Percentiles rank a stretch among this genome's conserved stretches.
Evolutionary conservation across 805 yeast genomes (phyloP).

Genomic region (Teunomyces lycoperdinae): DNA sequence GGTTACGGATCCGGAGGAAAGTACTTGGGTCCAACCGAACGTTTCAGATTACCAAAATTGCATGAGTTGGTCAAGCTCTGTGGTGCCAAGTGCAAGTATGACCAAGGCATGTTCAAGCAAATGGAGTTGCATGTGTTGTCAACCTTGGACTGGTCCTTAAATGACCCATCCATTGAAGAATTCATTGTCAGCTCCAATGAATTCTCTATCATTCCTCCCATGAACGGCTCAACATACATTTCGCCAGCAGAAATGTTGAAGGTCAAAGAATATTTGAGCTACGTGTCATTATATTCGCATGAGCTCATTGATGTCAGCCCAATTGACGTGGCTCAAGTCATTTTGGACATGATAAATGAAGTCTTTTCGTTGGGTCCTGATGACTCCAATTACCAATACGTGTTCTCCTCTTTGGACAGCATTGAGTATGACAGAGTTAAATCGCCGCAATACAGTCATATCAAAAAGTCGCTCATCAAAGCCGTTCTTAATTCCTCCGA

Average conservation of each 20-base stretch:
- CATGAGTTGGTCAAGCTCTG: constrained; percentile 70
- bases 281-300: constrained; percentile 46
- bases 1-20: constrained; percentile 55
- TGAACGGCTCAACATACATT: background rate
- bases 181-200: constrained; percentile 33
- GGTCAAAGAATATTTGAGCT: constrained; percentile 49
- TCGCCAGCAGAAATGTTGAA: constrained; percentile 35
- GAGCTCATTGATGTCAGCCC: constrained; percentile 39
- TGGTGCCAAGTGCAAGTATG: constrained; percentile 57
- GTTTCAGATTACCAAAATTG: constrained; percentile 72
- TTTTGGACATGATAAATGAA: constrained; percentile 23
- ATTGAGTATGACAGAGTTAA: background rate
- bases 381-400: constrained; percentile 9
- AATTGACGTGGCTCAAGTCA: constrained; percentile 27
- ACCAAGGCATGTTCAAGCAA: constrained; percentile 47
- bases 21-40: constrained; percentile 65
- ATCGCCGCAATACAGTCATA: constrained; percentile 9
- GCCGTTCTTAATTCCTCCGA: constrained; percentile 28
- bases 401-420: background rate
- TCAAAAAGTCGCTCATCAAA: constrained; percentile 25
- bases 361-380: constrained; percentile 9
- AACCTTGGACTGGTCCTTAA: constrained; percentile 70
- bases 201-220: constrained; percentile 11
- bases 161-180: constrained; percentile 54
- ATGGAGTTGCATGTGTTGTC: constrained; percentile 75